Percentiles rank a stretch among this genome's conserved stretches.
Evolutionary conservation across 768 basidiomycete species (phyloP).

Genomic region (Crepidotus variabilis): DNA sequence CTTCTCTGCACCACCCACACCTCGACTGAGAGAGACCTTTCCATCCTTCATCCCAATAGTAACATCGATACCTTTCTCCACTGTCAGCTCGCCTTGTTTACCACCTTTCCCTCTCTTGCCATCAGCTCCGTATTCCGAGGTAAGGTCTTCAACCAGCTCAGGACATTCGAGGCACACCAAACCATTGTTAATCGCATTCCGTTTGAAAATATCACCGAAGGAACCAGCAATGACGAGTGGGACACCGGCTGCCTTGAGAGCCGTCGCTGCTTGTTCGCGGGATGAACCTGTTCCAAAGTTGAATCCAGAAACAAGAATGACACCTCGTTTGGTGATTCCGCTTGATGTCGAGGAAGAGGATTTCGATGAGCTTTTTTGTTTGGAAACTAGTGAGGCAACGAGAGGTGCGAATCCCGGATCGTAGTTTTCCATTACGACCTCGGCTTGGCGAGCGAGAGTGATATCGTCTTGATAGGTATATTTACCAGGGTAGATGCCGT

Average conservation of each 20-base stretch:
- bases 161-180: conserved; percentile 93
- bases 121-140: conserved; percentile 65
- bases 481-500: conserved; percentile 98
- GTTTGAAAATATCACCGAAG: conserved; percentile 99
- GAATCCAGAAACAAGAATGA: conserved; percentile 87
- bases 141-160: conserved; percentile 83
- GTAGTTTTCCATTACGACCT: conserved; percentile 99
- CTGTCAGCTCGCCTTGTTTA: conserved; percentile 77
- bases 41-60: conserved; percentile 71
- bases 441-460: conserved; percentile 88
- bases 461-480: conserved; percentile 99
- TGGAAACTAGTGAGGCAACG: conserved; percentile 48
- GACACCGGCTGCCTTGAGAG: conserved; percentile 89
- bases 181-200: conserved; percentile 98
- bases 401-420: conserved; percentile 80
- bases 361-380: conserved; percentile 11
- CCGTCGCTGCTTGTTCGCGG: conserved; percentile 97
- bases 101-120: conserved; percentile 79
- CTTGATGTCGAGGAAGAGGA: conserved; percentile 7
- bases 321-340: conserved; percentile 45
- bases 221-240: conserved; percentile 96
- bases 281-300: conserved; percentile 99
- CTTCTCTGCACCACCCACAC: conserved; percentile 38
- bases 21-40: conserved; percentile 49
- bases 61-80: conserved; percentile 65